Percentiles rank a stretch among this genome's conserved stretches.
These are phyloP conservation scores for Nicotiana paniculata DNA, from an alignment of 257 asterid genomes.

Conservation along the genomic window DNA sequence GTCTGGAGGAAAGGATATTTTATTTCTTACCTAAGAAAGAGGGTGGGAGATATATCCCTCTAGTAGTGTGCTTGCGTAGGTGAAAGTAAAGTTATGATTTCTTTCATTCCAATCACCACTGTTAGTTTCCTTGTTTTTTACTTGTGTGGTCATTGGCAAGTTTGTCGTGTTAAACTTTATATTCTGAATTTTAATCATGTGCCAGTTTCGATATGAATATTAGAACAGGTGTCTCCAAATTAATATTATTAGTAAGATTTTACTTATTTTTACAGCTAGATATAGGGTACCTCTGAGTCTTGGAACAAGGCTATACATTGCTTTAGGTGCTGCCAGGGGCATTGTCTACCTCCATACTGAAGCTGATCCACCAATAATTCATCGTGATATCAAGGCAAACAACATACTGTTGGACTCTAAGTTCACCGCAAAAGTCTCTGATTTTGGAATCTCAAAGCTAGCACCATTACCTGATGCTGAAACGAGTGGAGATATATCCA, in stretches of 20 bases:
- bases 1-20: not conserved
- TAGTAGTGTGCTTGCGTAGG: not conserved
- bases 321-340: slow-evolving; percentile 11
- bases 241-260: not conserved
- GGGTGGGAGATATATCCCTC: not conserved
- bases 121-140: not conserved
- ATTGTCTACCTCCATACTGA: slow-evolving; percentile 9
- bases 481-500: not conserved
- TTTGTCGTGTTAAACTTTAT: not conserved
- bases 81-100: not conserved
- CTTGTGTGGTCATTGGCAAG: not conserved
- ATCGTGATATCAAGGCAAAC: slow-evolving; percentile 9
- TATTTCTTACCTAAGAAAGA: not conserved
- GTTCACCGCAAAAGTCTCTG: slow-evolving; percentile 5
- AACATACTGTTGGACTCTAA: slow-evolving; percentile 9
- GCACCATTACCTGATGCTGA: slow-evolving; percentile 11
- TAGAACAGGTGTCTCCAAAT: not conserved
- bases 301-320: slow-evolving; percentile 7
- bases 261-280: not conserved
- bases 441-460: slow-evolving; percentile 6
- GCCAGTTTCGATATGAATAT: not conserved
- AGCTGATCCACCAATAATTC: slow-evolving; percentile 10
- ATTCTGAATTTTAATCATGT: not conserved
- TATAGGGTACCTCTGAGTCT: not conserved
- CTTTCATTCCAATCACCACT: not conserved